phyloP scores from a whole-genome alignment of 2,329 filamentous ascomycete genomes.

The Ophiostoma ulmi region DNA sequence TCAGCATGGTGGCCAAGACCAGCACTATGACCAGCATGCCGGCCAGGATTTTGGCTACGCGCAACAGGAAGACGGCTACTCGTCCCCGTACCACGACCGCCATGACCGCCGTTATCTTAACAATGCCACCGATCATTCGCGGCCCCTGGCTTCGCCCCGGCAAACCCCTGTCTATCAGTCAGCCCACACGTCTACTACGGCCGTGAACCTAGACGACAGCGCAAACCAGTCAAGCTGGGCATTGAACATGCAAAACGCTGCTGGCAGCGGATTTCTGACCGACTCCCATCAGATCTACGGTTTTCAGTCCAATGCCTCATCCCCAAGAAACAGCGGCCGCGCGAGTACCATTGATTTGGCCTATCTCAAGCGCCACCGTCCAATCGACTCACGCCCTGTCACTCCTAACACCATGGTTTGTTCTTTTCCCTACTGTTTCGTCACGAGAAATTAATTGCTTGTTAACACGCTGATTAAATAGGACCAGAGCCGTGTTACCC shows the following conservation, averaged over 20 bases:
- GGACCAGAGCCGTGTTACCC: constrained; percentile 42
- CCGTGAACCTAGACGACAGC: constrained; percentile 25
- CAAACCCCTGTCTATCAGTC: constrained; percentile 26
- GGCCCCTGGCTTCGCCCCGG: constrained; percentile 21
- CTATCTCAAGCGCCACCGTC: constrained; percentile 24
- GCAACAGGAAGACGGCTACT: constrained; percentile 16
- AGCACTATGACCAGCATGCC: constrained; percentile 20
- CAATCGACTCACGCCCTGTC: constrained; percentile 24
- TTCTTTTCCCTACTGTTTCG: neutral
- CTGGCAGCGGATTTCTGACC: constrained; percentile 24
- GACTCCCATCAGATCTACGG: constrained; percentile 23
- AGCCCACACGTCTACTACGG: constrained; percentile 25
- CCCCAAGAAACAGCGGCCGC: constrained; percentile 27
- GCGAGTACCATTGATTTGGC: constrained; percentile 25
- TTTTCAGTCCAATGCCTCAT: constrained; percentile 24
- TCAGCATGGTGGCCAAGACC: neutral
- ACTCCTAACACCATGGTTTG: constrained; percentile 17
- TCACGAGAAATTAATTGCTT: neutral
- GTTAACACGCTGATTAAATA: constrained; percentile 25
- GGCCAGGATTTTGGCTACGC: constrained; percentile 15
- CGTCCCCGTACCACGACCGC: constrained; percentile 17
- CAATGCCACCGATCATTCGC: constrained; percentile 18
- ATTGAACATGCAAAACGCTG: constrained; percentile 16
- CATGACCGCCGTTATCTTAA: constrained; percentile 14
- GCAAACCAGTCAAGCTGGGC: constrained; percentile 22